Conservation (phyloP, 352 stramenopile species). For the Phytophthora rubi region DNA sequence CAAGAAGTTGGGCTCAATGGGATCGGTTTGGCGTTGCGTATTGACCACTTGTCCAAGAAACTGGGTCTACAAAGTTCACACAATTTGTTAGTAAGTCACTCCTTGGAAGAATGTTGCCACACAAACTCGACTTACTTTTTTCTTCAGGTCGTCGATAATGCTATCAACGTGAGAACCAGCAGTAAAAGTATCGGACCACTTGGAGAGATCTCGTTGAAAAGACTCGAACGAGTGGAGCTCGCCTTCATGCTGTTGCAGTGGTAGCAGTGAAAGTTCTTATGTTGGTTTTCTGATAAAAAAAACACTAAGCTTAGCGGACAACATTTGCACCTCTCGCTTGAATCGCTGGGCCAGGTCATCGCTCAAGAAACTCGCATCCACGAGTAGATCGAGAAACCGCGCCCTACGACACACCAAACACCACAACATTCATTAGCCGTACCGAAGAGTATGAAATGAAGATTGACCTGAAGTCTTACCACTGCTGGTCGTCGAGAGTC, state of each 20-base stretch:
- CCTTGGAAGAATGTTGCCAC: background rate
- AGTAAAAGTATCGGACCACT: background rate
- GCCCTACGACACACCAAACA: background rate
- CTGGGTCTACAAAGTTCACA: slow-evolving; percentile 12
- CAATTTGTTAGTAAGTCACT: background rate
- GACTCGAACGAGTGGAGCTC: slow-evolving; percentile 13
- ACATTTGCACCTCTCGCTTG: slow-evolving; percentile 1
- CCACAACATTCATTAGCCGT: background rate
- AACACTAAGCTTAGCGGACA: too few relatives aligned
- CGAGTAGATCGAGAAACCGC: slow-evolving; percentile 16
- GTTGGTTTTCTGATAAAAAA: too few relatives aligned
- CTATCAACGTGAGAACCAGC: slow-evolving; percentile 6
- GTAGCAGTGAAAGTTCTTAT: background rate
- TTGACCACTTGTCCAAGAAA: slow-evolving; percentile 21
- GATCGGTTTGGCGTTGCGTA: background rate
- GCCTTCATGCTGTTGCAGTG: slow-evolving; percentile 6
- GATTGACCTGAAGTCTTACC: background rate
- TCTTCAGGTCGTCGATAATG: slow-evolving; percentile 15
- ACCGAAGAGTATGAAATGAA: background rate
- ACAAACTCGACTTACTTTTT: slow-evolving; percentile 13
- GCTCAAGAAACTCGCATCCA: slow-evolving; percentile 11
- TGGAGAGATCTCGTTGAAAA: slow-evolving; percentile 17
- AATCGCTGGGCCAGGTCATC: slow-evolving; percentile 8
- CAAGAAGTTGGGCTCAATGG: slow-evolving; percentile 13
- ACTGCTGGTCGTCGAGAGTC: slow-evolving; percentile 9